A percentile compares a stretch with the other conserved stretches of the same genome.
phyloP scores from a whole-genome alignment of 331 rosid genomes.

The Prunus yedoensis region DNA sequence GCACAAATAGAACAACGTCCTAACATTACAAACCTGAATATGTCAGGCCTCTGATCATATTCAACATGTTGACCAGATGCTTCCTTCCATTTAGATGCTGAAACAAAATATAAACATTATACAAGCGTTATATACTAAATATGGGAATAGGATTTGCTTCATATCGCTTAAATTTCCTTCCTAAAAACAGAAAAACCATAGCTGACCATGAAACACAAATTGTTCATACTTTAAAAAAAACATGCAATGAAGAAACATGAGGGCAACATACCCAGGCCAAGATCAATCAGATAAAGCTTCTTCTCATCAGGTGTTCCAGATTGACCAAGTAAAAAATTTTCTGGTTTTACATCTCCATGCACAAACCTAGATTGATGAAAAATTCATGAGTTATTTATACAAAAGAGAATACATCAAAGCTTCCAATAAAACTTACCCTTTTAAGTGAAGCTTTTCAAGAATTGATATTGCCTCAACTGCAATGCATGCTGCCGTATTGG shows the following conservation, averaged over 20 bases:
- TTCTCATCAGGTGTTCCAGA: slow-evolving; percentile 89
- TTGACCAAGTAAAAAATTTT: slow-evolving; percentile 92
- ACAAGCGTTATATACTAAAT: background rate
- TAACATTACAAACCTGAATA: slow-evolving; percentile 66
- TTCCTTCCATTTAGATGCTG: slow-evolving; percentile 97
- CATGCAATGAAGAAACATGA: slow-evolving; percentile 1
- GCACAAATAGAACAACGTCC: background rate
- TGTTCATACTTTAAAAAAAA: background rate
- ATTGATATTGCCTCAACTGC: slow-evolving; percentile 96
- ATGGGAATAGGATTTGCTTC: background rate
- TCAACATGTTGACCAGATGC: slow-evolving; percentile 83
- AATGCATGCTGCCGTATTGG: slow-evolving; percentile 91
- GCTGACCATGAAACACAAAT: background rate
- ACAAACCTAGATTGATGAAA: slow-evolving; percentile 61
- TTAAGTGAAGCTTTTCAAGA: slow-evolving; percentile 91
- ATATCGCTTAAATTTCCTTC: background rate
- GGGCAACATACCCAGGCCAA: slow-evolving; percentile 70
- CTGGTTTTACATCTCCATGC: slow-evolving; percentile 98
- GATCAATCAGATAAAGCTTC: slow-evolving; percentile 87
- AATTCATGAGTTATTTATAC: background rate
- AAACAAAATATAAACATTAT: slow-evolving; percentile 23
- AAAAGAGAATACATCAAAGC: background rate
- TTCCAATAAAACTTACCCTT: slow-evolving; percentile 58
- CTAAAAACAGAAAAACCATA: background rate
- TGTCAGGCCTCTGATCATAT: slow-evolving; percentile 95